Base-by-base conservation (phyloP, 2,329 filamentous ascomycete species). In the Cercospora janseana region DNA sequence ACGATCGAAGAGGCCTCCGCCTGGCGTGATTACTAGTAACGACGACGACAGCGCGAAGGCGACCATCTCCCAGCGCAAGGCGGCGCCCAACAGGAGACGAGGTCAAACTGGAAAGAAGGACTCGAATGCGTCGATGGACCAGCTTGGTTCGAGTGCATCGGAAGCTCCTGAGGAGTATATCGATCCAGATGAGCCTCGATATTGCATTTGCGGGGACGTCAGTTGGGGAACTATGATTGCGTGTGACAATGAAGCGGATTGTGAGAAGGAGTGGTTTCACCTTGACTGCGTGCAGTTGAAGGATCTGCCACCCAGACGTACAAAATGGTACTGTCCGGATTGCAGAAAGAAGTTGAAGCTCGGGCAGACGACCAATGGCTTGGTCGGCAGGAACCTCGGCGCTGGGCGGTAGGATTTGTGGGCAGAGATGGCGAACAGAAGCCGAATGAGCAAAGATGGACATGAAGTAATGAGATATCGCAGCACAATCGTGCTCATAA, bases 221-320 rank as follows among this genome's bases (percentile, higher is more conserved):
- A 89, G 86, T 66, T 91, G 85, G 65, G 88, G 88, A 46, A 83
- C 79, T 15, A 93, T 93, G 88, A 88, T 93, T 65, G 80, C 82
- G 54, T 93, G 88, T 69, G 87, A 92, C 63, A 89, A 89, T 62
- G 75, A 80, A 35, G 84, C 88, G 72, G 73, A 86, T 70, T 93
- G 88, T 71, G 83, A 88, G 60, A 82, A 82, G 56, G 87, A 92
- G 68, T 93, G 88, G 88, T 93, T 92, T 67, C 88, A 93, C 65
- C 76, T 93, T 31, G 81, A 83, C 56, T 93, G 88, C 63, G 85
- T 93, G 4, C 82, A 78, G 4, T 73, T 93, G 26, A 74, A 76
- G 5, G 79, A 83, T 18, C 80, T 87, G 52, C 87, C 87, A 8
- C 79, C 83, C 2, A 76, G 86, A 13, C 86, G 85, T 24, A 84